Percentiles rank a stretch among this genome's conserved stretches.
These are phyloP conservation scores for Alternaria infectoria DNA, from an alignment of 2,329 filamentous ascomycete species.

Conservation along the genomic window DNA sequence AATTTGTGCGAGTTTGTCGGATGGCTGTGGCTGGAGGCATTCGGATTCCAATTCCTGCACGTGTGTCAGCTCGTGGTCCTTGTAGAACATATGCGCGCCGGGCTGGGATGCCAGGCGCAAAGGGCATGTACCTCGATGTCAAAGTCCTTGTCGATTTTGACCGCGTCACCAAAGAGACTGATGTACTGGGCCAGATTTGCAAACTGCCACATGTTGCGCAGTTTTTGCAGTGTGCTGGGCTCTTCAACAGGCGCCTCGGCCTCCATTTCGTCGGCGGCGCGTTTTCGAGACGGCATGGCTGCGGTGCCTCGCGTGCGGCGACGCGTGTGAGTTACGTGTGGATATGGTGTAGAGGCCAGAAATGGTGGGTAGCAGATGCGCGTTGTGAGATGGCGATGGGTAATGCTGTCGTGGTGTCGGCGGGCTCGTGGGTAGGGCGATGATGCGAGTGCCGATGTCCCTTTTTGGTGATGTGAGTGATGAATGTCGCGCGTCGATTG, in stretches of 20 bases:
- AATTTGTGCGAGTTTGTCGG: slow-evolving; percentile 77
- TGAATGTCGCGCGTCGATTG: slow-evolving; percentile 7
- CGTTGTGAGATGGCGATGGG: neutral
- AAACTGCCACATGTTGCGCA: slow-evolving; percentile 95
- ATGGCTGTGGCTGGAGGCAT: slow-evolving; percentile 77
- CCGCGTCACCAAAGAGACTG: slow-evolving; percentile 82
- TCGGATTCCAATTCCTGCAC: slow-evolving; percentile 83
- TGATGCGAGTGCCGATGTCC: slow-evolving; percentile 10
- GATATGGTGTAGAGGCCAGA: neutral
- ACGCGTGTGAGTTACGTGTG: slow-evolving; percentile 35
- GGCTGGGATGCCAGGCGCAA: slow-evolving; percentile 26
- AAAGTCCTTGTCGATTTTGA: slow-evolving; percentile 88
- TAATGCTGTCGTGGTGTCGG: neutral
- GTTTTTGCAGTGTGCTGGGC: slow-evolving; percentile 61
- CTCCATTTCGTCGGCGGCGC: slow-evolving; percentile 60
- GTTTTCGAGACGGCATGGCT: slow-evolving; percentile 48
- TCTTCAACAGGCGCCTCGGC: slow-evolving; percentile 54
- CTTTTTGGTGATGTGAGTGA: slow-evolving; percentile 4
- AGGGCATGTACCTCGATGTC: slow-evolving; percentile 77
- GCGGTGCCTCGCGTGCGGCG: slow-evolving; percentile 36
- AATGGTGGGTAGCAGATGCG: neutral
- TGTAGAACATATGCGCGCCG: slow-evolving; percentile 17
- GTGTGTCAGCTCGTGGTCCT: slow-evolving; percentile 34
- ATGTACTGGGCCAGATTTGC: slow-evolving; percentile 94
- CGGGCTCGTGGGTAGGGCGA: slow-evolving; percentile 4